Evolutionary conservation across 495 filamentous ascomycete genomes (phyloP), one percentile per base, ranked within the genome.

Genomic region (Trichoderma reesei): DNA sequence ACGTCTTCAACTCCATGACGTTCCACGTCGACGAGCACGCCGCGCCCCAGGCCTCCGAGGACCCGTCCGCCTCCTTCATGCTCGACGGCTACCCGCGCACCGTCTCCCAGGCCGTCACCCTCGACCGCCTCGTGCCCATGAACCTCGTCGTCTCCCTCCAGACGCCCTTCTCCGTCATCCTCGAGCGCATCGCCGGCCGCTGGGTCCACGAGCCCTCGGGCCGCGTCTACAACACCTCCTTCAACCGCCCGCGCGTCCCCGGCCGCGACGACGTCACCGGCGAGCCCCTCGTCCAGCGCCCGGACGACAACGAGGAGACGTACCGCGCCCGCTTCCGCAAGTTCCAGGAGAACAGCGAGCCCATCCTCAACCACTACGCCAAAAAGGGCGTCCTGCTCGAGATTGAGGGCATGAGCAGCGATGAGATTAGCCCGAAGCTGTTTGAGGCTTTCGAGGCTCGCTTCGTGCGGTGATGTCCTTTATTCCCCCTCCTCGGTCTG

Each of bases 51-150:
- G 65, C 76, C 16, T 86, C 85, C 56, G 82, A 94, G 56, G 82
- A 85, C 65, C 86, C 94, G 0, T 77, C 83, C 13, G 90, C 92
- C 26, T 96, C 90, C 16, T 98, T 98, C 73, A 86, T 98, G 66
- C 88, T 98, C 59, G 94, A 98, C 72, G 94, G 94, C 26, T 98
- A 98, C 75, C 94, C 94, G 5, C 89, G 94, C 65, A 98, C 91
- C 18, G 86, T 88, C 2, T 64, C 77, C 2, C 94, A 98, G 76
- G 94, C 94, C 13, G 68, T 76, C 54, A 85, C 84, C 46, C 76
- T 98, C 33, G 92, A 94, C 70, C 75, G 77, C 8, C 79, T 96
- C 13, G 84, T 98, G 41, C 90, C 91, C 3, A 91, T 98, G 68
- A 98, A 98, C 76, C 83, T 96, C 65, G 94, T 90, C 67, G 86